Percentiles rank a stretch among this genome's conserved stretches.
Conservation (phyloP, 768 basidiomycete genomes). For the Lentinula edodes region DNA sequence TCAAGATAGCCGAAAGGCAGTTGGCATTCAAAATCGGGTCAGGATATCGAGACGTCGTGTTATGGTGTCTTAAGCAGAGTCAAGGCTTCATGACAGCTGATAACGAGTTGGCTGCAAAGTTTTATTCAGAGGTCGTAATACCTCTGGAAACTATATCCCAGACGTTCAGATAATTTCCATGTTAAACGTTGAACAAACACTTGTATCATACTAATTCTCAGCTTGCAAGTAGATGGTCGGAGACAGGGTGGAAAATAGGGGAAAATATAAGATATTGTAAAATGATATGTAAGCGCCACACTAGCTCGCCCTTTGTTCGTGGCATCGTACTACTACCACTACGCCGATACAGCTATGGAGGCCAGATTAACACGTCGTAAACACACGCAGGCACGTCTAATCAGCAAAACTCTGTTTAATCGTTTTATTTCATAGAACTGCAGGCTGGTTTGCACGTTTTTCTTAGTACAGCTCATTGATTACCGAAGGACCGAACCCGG, state of each 20-base stretch:
- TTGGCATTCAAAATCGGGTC: slow-evolving; percentile 7
- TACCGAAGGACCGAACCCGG: not conserved
- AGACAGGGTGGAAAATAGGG: no score
- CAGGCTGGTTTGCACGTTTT: not conserved
- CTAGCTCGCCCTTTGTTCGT: no score
- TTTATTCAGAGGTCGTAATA: slow-evolving; percentile 7
- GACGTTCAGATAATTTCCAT: not conserved
- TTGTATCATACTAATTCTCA: no score
- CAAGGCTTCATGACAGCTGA: not conserved
- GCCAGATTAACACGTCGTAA: not conserved
- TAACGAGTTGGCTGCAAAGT: slow-evolving; percentile 7
- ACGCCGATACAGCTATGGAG: not conserved
- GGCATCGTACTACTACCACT: not conserved
- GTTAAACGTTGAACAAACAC: not conserved
- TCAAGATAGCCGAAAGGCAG: not conserved
- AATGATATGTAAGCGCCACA: no score
- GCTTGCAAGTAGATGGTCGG: no score
- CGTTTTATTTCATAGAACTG: not conserved
- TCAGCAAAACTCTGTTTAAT: not conserved
- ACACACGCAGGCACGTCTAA: not conserved
- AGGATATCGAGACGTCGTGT: slow-evolving; percentile 5
- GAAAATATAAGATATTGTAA: no score
- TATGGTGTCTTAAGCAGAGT: slow-evolving; percentile 8
- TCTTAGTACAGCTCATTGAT: not conserved
- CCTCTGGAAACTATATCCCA: slow-evolving; percentile 1